A percentile compares a stretch with the other conserved stretches of the same genome.
Evolutionary conservation across 2,329 filamentous ascomycete species (phyloP).

Genomic region (Stachybotrys chlorohalonatus): DNA sequence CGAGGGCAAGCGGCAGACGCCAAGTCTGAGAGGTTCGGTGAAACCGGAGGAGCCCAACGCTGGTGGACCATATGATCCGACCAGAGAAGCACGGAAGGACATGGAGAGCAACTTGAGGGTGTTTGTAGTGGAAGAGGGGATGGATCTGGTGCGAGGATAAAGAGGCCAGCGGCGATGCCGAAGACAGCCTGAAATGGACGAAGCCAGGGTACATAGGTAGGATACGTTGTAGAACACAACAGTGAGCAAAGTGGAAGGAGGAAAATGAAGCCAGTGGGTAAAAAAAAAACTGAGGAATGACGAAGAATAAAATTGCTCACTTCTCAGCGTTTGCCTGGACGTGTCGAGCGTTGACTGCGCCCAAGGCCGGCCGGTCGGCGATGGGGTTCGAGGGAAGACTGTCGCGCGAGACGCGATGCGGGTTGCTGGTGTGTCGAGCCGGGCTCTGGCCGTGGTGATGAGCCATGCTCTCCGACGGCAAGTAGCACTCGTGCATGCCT

Average conservation of each 20-base stretch:
- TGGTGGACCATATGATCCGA: not conserved
- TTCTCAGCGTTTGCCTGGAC: constrained; percentile 41
- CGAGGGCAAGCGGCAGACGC: too few species aligned
- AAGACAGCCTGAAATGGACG: not conserved
- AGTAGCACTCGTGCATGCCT: constrained; percentile 55
- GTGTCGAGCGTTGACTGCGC: constrained; percentile 37
- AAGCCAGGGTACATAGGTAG: too few species aligned
- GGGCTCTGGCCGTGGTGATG: constrained; percentile 52
- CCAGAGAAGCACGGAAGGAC: not conserved
- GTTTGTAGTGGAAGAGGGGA: too few species aligned
- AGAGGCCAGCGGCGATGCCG: not conserved
- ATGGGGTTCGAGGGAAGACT: constrained; percentile 44
- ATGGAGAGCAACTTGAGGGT: not conserved
- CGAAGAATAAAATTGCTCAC: constrained; percentile 30
- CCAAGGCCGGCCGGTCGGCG: constrained; percentile 31
- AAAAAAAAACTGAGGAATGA: constrained; percentile 1
- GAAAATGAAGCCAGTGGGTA: too few species aligned
- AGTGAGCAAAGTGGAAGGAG: too few species aligned
- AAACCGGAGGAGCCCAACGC: not conserved
- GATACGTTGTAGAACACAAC: too few species aligned
- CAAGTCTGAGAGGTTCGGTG: not conserved
- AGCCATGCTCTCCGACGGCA: constrained; percentile 50
- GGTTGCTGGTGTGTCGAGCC: constrained; percentile 34
- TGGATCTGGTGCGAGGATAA: not conserved
- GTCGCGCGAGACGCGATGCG: constrained; percentile 44